Percentiles rank a stretch among this genome's conserved stretches.
phyloP scores from a whole-genome alignment of 257 asterid species.

The Henckelia pumila region DNA sequence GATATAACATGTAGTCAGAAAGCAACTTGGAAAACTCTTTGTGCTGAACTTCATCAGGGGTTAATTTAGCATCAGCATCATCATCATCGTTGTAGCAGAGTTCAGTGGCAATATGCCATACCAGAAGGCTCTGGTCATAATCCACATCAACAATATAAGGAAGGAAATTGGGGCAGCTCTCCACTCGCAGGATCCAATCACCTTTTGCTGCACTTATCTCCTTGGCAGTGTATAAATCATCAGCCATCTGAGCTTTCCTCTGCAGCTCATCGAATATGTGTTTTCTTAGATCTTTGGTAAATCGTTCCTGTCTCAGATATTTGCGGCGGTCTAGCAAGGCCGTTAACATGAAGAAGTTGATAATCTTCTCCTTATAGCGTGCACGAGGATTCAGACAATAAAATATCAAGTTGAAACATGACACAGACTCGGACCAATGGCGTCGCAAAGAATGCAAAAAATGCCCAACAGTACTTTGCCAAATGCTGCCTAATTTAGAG shows the following conservation, averaged over 20 bases:
- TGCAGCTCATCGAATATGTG: slow-evolving; percentile 37
- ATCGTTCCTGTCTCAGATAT: slow-evolving; percentile 19
- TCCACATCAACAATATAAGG: slow-evolving; percentile 30
- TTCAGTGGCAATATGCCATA: slow-evolving; percentile 63
- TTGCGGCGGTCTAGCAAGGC: slow-evolving; percentile 17
- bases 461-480: not conserved
- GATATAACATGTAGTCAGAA: slow-evolving; percentile 53
- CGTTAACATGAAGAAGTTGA: slow-evolving; percentile 29
- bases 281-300: slow-evolving; percentile 27
- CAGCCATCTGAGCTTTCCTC: slow-evolving; percentile 33
- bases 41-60: not conserved
- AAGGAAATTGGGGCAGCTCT: slow-evolving; percentile 24
- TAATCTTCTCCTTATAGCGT: slow-evolving; percentile 21
- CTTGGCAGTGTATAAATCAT: slow-evolving; percentile 33
- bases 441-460: not conserved
- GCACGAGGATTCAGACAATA: slow-evolving; percentile 31
- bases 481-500: not conserved
- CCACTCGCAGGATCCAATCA: slow-evolving; percentile 35
- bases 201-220: slow-evolving; percentile 49
- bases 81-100: slow-evolving; percentile 34
- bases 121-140: slow-evolving; percentile 47
- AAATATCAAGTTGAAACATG: slow-evolving; percentile 35
- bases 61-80: no score
- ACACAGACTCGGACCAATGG: slow-evolving; percentile 42
- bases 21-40: slow-evolving; percentile 37